phyloP scores from a whole-genome alignment of 805 yeast genomes.

The Sugiyamaella lignohabitans region DNA sequence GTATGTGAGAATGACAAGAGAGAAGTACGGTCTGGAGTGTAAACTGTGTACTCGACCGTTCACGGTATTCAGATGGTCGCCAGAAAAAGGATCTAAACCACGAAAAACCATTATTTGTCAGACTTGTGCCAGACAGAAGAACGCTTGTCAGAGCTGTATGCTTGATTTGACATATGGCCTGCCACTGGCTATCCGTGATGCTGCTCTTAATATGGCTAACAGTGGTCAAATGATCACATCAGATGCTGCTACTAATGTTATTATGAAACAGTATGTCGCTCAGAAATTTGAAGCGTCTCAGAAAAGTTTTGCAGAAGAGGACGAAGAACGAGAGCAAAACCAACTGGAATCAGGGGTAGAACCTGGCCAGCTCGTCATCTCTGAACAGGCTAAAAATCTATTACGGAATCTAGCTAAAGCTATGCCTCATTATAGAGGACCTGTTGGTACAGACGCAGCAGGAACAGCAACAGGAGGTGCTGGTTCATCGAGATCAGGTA shows the following conservation, averaged over 20 bases:
- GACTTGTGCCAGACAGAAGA: conserved; percentile 70
- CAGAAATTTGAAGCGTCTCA: conserved; percentile 33
- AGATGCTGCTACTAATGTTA: conserved; percentile 40
- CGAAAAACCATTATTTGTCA: conserved; percentile 66
- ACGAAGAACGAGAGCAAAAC: conserved; percentile 19
- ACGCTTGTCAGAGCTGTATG: conserved; percentile 87
- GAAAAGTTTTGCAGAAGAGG: conserved; percentile 14
- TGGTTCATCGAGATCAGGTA: conserved; percentile 1
- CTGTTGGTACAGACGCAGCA: not conserved
- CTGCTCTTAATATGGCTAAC: conserved; percentile 69
- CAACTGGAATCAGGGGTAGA: no score
- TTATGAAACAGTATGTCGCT: conserved; percentile 52
- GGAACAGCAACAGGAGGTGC: not conserved
- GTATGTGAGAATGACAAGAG: conserved; percentile 65
- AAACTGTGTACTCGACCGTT: conserved; percentile 80
- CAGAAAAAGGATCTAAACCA: conserved; percentile 39
- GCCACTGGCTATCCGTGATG: conserved; percentile 72
- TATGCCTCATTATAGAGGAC: conserved; percentile 25
- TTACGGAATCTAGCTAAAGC: conserved; percentile 41
- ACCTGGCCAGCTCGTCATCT: conserved; percentile 20
- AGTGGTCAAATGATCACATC: conserved; percentile 26
- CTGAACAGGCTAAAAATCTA: conserved; percentile 45
- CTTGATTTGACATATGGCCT: conserved; percentile 74
- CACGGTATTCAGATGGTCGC: conserved; percentile 72
- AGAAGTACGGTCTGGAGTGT: conserved; percentile 71